Percentiles rank a stretch among this genome's conserved stretches.
These are phyloP conservation scores for Scortechinia acanthostroma DNA, from an alignment of 2,329 filamentous ascomycete genomes.

Conservation along the genomic window DNA sequence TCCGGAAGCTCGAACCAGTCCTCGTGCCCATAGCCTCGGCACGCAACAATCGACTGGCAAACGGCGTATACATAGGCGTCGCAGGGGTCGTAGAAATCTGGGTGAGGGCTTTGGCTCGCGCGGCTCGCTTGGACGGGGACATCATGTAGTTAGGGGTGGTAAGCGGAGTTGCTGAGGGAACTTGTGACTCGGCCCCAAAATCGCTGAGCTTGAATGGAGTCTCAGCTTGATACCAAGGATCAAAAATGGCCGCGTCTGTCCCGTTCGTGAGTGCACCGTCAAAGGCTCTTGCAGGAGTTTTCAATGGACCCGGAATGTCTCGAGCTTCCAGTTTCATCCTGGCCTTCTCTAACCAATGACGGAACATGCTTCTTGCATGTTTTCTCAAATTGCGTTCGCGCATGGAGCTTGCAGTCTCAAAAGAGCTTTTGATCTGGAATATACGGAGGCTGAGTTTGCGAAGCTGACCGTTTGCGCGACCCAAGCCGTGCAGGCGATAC, in stretches of 20 bases:
- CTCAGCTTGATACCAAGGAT: slow-evolving; percentile 17
- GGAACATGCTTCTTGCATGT: slow-evolving; percentile 43
- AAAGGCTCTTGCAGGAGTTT: background rate
- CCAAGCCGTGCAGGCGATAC: slow-evolving; percentile 33
- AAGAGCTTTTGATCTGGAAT: slow-evolving; percentile 41
- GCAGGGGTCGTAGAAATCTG: slow-evolving; percentile 32
- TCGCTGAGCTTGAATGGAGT: slow-evolving; percentile 25
- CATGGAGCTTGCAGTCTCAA: slow-evolving; percentile 42
- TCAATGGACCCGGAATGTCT: background rate
- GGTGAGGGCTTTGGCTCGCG: slow-evolving; percentile 26
- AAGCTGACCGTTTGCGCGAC: slow-evolving; percentile 33
- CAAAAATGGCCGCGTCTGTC: slow-evolving; percentile 17
- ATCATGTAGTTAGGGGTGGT: slow-evolving; percentile 29
- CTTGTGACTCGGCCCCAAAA: slow-evolving; percentile 15
- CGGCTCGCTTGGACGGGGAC: slow-evolving; percentile 34
- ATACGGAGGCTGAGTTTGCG: slow-evolving; percentile 48
- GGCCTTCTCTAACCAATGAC: slow-evolving; percentile 41
- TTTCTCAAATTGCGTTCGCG: slow-evolving; percentile 41
- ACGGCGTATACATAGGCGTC: slow-evolving; percentile 30
- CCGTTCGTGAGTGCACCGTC: slow-evolving; percentile 10
- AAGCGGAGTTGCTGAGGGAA: slow-evolving; percentile 21
- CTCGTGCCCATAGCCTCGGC: slow-evolving; percentile 5
- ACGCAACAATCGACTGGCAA: slow-evolving; percentile 24
- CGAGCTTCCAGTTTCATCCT: slow-evolving; percentile 9
- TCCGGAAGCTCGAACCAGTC: slow-evolving; percentile 6